Base-by-base conservation (phyloP, 2,329 filamentous ascomycete species). In the Neoscytalidium dimidiatum region DNA sequence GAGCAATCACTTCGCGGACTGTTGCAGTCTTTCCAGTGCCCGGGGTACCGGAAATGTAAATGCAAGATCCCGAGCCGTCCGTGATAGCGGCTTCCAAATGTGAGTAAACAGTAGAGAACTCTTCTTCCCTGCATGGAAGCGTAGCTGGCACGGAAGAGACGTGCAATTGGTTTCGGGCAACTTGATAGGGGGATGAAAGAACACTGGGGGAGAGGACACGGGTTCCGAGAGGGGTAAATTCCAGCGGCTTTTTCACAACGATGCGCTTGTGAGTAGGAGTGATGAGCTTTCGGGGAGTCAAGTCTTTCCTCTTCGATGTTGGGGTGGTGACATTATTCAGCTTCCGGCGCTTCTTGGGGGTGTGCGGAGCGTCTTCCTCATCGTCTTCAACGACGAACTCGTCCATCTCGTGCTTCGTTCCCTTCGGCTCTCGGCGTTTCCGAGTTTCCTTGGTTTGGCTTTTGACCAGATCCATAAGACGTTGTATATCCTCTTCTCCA, bases 1-100 rank as follows among this genome's bases (percentile, higher is more conserved):
- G 90, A 4, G 91, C 88, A 17, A 99, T 91, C 1, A 98, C 95
- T 78, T 99, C 95, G 53, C 95, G 90, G 9, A 99, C 95, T 0
- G 96, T 99, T 13, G 95, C 95, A 1, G 95, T 99, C 78, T 99
- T 99, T 31, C 95, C 95, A 0, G 95, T 99, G 7, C 96, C 95
- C 0, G 96, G 95, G 0, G 94, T 98, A n/a, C 95, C 95, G 0
- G 95, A 98, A 66, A 99, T 99, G 79, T 99, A 99, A 74, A 99
- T 98, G 77, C 96, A 99, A 31, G 94, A 92, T 14, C 96, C 96
- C 1, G 91, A 92, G 19, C 94, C 95, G 69, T 97, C 94, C 14
- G 90, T 90, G 73, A 99, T 99, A 61, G 96, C 95, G 7, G 92
- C 91, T 74, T 97, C 94, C 35, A 99, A 88, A 76, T 98, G 92